Conservation (phyloP, 139 green algal genomes). For the Micractinium sp. region DNA sequence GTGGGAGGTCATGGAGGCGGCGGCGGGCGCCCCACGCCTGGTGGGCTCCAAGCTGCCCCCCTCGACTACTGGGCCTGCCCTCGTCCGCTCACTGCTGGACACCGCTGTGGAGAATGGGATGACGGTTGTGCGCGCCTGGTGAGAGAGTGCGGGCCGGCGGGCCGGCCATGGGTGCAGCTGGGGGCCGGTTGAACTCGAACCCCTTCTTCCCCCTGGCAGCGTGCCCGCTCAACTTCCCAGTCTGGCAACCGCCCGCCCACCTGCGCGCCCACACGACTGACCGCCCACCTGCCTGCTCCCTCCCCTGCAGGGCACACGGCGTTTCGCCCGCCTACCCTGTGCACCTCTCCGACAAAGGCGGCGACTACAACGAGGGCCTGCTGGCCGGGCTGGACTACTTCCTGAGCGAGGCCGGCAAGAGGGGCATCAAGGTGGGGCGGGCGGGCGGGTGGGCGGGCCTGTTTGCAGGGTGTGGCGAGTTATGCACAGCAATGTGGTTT, state of each 20-base stretch:
- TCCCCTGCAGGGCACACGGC: constrained; percentile 17
- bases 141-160: not conserved
- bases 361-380: constrained; percentile 47
- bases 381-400: constrained; percentile 50
- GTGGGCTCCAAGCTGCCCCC: constrained; percentile 46
- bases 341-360: constrained; percentile 22
- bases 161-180: not conserved
- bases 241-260: too few relatives aligned
- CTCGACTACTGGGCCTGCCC: constrained; percentile 24
- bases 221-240: not conserved
- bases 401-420: constrained; percentile 47
- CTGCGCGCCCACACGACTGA: too few relatives aligned
- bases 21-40: constrained; percentile 53
- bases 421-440: constrained; percentile 45
- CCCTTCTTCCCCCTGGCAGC: not conserved
- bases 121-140: constrained; percentile 53
- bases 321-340: constrained; percentile 40
- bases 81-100: constrained; percentile 49
- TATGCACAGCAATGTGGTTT: not conserved
- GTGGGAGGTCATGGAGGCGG: constrained; percentile 69
- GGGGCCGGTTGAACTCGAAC: not conserved
- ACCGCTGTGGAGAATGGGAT: constrained; percentile 35
- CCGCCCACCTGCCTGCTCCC: not conserved
- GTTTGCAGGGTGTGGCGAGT: not conserved
- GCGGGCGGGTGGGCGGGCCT: not conserved